Base-by-base conservation (phyloP, 345 rosid genomes). In the Hibiscus tridactylites region DNA sequence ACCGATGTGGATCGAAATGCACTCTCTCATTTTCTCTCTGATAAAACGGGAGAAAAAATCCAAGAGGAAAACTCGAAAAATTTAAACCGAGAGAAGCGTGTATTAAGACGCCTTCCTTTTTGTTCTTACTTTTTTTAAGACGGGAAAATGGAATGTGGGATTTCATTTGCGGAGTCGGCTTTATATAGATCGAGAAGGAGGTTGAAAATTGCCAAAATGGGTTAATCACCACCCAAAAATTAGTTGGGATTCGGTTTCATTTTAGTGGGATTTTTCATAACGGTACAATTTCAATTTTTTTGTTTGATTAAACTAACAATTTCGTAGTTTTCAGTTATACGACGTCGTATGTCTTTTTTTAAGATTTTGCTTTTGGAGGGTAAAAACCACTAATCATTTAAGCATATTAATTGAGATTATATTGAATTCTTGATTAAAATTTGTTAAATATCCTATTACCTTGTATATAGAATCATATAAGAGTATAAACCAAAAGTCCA, bases 61-160 rank as follows among this genome's bases (percentile, higher is more conserved):
- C 1, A 54, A 49, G 13, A 13, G 17, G 6, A 49, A 13, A 56
- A 58, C 19, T 8, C 46, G 26, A 71, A 28, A 4, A 3, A 5
- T 15, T 7, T 17, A 26, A 70, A 16, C 42, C 11, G 47, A 53
- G 46, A 17, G 50, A 46, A 6, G 82, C 84, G 85, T 85, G 81
- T 85, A 85, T 81, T 21, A 85, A 83, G 88, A 85, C 86, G 84
- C 88, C 88, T 64, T 71, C 72, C 50, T 24, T 10, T 24, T 5
- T 17, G 7, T 17, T 17, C 9, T 4, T 29, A 6, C 8, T 37
- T 37, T 37, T 31, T 37, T 37, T 37, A 0, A 3, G 33, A 68
- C 33, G 26, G 7, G 24, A 5, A 10, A 31, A 53, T 6, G 58
- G 28, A 65, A 35, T 37, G 67, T 9, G 15, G 28, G 60, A n/a